Base-by-base conservation (phyloP, 352 stramenopile species). In the Saprolegnia parasitica region DNA sequence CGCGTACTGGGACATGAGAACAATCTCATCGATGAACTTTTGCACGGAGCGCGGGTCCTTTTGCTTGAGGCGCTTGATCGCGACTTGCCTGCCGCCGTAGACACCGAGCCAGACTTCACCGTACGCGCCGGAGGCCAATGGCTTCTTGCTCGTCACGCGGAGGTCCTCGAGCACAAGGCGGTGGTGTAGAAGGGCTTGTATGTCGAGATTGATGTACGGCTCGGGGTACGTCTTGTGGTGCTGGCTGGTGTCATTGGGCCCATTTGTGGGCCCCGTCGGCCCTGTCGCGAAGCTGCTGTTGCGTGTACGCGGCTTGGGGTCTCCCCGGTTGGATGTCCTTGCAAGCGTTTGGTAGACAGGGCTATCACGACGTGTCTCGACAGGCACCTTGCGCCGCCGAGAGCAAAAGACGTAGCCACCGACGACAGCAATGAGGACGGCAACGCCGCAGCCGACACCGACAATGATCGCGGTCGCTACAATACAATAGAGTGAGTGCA, bases 21-120 rank as follows among this genome's bases (percentile, higher is more conserved):
- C 73, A 64, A 89, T 87, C 70, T 90, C 83, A 37, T 71, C 71
- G 1, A 81, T 77, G 40, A 90, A 77, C 13, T 68, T 73, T 63
- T 90, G 81, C 45, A 89, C 63, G 18, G 40, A n/a, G 45, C 10
- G 21, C 0, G 29, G 58, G 0, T 42, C 29, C 0, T 16, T 20
- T 10, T 21, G 10, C 2, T 52, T 24, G 4, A 62, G n/a, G 18
- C 63, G 63, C 24, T 70, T 70, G 18, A 70, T 37, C 20, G 63
- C 63, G 16, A 70, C 49, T 8, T 61, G 16, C 20, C 39, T 18
- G n/a, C 49, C 63, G 20, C 54, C 54, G 54, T 70, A 70, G 0
- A 24, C 18, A n/a, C 42, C 63, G 15, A 60, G 46, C 63, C 52
- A 42, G 49, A 70, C 63, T 6, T 70, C 49, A 21, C 39, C 63